A percentile compares a stretch with the other conserved stretches of the same genome.
Conservation (phyloP, 352 stramenopile species). For the Pythium monospermum region DNA sequence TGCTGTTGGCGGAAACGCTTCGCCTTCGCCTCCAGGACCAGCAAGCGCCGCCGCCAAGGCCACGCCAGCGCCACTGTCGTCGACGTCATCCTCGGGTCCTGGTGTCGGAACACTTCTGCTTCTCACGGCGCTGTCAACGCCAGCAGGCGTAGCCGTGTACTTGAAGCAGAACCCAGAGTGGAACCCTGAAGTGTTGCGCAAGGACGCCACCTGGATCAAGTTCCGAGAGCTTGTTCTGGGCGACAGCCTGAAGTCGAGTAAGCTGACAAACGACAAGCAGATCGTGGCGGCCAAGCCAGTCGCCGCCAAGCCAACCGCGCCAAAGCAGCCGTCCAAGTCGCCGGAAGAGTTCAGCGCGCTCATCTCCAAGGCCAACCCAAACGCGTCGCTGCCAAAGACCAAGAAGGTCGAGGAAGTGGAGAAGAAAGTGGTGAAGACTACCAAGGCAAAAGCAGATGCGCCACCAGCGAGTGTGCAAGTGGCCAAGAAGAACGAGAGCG, state of each 20-base stretch:
- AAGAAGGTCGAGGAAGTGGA: conserved; percentile 11
- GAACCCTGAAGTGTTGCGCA: conserved; percentile 57
- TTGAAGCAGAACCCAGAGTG: conserved; percentile 74
- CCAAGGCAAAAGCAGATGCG: neutral
- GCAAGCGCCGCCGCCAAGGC: conserved; percentile 4
- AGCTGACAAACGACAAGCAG: conserved; percentile 2
- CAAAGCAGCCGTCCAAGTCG: conserved; percentile 25
- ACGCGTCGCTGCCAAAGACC: conserved; percentile 14
- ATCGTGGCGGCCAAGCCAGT: conserved; percentile 8
- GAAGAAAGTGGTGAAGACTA: conserved; percentile 2
- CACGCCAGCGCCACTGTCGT: conserved; percentile 21
- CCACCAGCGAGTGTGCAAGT: no score
- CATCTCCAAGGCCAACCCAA: conserved; percentile 37
- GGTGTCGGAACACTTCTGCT: conserved; percentile 37
- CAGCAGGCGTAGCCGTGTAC: conserved; percentile 54
- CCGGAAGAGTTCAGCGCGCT: conserved; percentile 43
- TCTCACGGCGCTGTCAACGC: conserved; percentile 40
- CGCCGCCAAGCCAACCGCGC: conserved; percentile 11
- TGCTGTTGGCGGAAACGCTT: neutral
- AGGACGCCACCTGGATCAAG: conserved; percentile 62
- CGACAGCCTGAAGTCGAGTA: conserved; percentile 16
- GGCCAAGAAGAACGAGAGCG: conserved; percentile 13
- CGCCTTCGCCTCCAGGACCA: neutral
- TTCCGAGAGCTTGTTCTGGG: conserved; percentile 73
- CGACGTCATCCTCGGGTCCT: conserved; percentile 27